Evolutionary conservation across 2,329 filamentous ascomycete genomes (phyloP).

Genomic region (Sporothrix mexicana): DNA sequence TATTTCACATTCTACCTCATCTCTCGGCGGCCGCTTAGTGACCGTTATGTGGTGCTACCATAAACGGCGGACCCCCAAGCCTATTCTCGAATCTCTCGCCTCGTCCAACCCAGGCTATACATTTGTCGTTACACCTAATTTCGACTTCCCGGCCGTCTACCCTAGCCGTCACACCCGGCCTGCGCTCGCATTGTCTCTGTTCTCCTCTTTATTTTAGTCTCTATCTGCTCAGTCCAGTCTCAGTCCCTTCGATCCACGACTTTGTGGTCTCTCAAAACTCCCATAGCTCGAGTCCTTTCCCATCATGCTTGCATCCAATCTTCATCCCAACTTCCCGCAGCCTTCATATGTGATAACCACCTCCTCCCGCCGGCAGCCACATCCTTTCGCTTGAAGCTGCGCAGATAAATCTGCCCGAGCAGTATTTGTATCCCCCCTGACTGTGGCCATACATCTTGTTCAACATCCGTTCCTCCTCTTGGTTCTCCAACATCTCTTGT

Average conservation of each 20-base stretch:
- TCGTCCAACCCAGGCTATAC: neutral
- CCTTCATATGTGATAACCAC: neutral
- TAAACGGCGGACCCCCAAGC: constrained; percentile 29
- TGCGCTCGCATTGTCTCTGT: neutral
- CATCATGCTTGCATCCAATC: neutral
- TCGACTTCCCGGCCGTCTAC: constrained; percentile 21
- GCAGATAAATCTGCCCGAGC: neutral
- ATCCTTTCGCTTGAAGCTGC: neutral
- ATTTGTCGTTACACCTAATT: constrained; percentile 18
- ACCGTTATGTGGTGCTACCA: constrained; percentile 31
- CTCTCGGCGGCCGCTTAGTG: neutral
- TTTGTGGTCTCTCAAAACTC: neutral
- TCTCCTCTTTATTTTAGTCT: neutral
- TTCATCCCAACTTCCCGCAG: neutral
- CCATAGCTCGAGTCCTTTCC: neutral
- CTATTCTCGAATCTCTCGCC: constrained; percentile 1
- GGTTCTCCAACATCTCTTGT: neutral
- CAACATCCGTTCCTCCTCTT: neutral
- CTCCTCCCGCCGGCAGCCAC: neutral
- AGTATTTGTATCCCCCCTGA: neutral
- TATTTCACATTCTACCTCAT: neutral
- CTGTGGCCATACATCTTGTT: neutral
- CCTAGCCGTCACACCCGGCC: constrained; percentile 4
- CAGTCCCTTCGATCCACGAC: neutral
- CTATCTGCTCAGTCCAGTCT: neutral